Conservation (phyloP, 179 eudicot genomes). For the Heliamphora ciliata region DNA sequence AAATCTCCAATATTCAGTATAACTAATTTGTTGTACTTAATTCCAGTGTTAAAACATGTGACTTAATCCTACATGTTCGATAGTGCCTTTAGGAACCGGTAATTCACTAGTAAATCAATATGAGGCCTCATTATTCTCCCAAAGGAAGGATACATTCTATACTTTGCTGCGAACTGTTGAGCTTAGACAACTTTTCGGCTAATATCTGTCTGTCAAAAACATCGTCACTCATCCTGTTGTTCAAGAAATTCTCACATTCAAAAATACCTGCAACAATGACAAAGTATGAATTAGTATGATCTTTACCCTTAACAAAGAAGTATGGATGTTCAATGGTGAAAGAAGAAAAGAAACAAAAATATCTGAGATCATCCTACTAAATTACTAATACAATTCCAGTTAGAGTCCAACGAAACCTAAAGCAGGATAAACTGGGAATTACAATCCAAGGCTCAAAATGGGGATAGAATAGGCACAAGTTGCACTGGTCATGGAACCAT, state of each 20-base stretch:
- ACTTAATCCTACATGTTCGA: too few relatives aligned
- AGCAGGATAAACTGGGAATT: neutral
- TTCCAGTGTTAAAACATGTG: neutral
- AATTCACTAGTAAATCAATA: neutral
- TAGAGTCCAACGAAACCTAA: neutral
- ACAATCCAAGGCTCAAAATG: neutral
- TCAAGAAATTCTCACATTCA: slow-evolving; percentile 16
- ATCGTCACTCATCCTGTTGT: slow-evolving; percentile 59
- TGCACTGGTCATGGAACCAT: neutral
- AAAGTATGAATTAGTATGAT: neutral
- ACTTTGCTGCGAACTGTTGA: slow-evolving; percentile 86
- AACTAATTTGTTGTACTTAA: neutral
- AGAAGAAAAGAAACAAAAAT: slow-evolving; percentile 10
- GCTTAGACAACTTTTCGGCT: slow-evolving; percentile 68
- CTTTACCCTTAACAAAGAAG: neutral
- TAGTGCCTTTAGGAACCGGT: too few relatives aligned
- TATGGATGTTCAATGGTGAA: neutral
- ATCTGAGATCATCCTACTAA: neutral
- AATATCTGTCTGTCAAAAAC: slow-evolving; percentile 57
- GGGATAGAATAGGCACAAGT: neutral
- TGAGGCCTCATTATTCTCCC: neutral
- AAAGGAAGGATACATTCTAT: slow-evolving; percentile 84
- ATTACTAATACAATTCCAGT: neutral
- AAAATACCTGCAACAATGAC: slow-evolving; percentile 27
- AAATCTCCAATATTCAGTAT: too few relatives aligned